Conservation (phyloP, 257 asterid genomes). For the Solanum ossicruentum region DNA sequence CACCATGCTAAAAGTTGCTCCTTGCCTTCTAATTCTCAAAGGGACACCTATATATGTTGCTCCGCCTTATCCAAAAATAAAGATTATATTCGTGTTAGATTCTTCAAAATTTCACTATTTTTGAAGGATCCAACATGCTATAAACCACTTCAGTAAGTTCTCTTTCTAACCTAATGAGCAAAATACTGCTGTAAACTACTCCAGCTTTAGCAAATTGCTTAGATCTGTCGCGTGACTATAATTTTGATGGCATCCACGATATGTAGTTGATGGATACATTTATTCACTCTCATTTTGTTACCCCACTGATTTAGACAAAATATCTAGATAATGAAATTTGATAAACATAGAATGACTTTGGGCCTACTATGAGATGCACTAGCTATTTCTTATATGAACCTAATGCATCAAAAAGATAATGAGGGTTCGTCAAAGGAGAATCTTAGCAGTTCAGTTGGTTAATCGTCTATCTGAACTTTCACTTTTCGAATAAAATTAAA, state of each 20-base stretch:
- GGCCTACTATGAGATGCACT: background rate
- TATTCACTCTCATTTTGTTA: background rate
- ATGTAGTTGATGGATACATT: background rate
- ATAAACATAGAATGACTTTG: background rate
- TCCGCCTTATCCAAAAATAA: too few species aligned
- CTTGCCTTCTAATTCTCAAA: too few species aligned
- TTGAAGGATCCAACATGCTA: background rate
- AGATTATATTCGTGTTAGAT: too few species aligned
- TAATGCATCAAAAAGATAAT: too few species aligned
- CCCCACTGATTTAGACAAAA: background rate
- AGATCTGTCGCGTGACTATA: background rate
- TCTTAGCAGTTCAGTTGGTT: too few species aligned
- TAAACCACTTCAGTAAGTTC: background rate
- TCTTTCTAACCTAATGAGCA: background rate
- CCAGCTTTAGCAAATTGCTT: background rate
- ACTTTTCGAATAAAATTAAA: too few species aligned
- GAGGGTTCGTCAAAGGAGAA: too few species aligned
- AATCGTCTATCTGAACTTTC: too few species aligned
- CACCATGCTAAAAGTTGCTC: background rate
- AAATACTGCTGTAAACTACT: background rate
- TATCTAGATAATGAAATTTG: background rate
- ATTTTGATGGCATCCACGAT: background rate
- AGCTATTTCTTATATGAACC: too few species aligned
- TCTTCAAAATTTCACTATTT: background rate
- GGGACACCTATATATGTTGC: too few species aligned